Percentiles rank a stretch among this genome's conserved stretches.
Evolutionary conservation across 2,329 filamentous ascomycete species (phyloP).

Genomic region (Penicillium psychrosexuale): DNA sequence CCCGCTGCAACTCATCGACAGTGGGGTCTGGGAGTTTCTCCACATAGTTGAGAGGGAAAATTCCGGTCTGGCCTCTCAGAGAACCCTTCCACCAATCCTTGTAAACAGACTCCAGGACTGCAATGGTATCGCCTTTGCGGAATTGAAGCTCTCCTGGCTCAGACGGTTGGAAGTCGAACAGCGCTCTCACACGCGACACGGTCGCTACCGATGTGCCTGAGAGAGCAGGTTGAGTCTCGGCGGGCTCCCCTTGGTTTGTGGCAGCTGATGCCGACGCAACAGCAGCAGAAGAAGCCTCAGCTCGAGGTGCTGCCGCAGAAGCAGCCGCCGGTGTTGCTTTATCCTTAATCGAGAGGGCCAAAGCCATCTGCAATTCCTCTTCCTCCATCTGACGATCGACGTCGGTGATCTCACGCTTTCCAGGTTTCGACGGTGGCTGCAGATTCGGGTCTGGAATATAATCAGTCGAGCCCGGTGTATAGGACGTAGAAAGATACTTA

Average conservation of each 20-base stretch:
- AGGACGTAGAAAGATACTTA: conserved; percentile 31
- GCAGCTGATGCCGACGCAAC: conserved; percentile 8
- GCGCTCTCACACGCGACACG: conserved; percentile 85
- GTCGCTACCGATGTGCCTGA: conserved; percentile 93
- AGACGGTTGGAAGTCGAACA: conserved; percentile 92
- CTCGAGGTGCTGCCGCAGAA: conserved; percentile 21
- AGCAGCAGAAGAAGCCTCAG: conserved; percentile 31
- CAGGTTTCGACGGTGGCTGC: conserved; percentile 86
- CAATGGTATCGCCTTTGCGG: conserved; percentile 94
- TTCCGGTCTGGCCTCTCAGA: conserved; percentile 88
- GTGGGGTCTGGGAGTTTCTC: conserved; percentile 96
- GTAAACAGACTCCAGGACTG: conserved; percentile 94
- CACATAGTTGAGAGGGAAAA: conserved; percentile 97
- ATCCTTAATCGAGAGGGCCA: conserved; percentile 89
- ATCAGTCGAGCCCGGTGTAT: background rate
- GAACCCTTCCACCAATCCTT: conserved; percentile 99
- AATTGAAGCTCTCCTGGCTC: conserved; percentile 95
- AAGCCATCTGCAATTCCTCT: conserved; percentile 92
- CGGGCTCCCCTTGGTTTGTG: conserved; percentile 35
- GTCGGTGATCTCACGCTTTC: conserved; percentile 88
- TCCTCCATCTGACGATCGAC: conserved; percentile 91
- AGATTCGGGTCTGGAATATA: conserved; percentile 75
- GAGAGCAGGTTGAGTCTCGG: conserved; percentile 58
- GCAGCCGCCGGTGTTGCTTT: conserved; percentile 52
- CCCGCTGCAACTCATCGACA: conserved; percentile 85